Base-by-base conservation (phyloP, 2,329 filamentous ascomycete species). In the Ascochyta koolunga region DNA sequence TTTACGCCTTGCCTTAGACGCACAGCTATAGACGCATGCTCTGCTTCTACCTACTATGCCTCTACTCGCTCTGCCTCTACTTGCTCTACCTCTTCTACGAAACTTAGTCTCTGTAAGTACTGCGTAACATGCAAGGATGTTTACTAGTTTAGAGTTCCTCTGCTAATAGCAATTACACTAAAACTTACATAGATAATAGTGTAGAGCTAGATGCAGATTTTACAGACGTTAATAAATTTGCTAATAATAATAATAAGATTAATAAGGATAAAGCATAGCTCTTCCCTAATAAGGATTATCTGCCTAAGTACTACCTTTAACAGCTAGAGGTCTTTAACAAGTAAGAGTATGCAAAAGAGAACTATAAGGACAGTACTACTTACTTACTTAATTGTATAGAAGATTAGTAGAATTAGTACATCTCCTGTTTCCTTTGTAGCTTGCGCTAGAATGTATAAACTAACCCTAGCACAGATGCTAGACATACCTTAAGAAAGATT, bases 321-420 rank as follows among this genome's bases (percentile, higher is more conserved):
- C 27, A 64, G 37, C 44, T 56, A 13, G 33, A 62, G 18, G 29
- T 24, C 10, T 60, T 61, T 19, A 47, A 66, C 19, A 41, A 65
- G 52, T 5, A 40, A 44, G 49, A 65, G 50, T 58, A 61, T 25
- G 33, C 38, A 5, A 56, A 61, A 51, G 33, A 66, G 31, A 50
- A 67, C 51, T 66, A 67, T 31, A 55, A 51, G 33, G 40, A 65
- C 16, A 58, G 59, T n/a, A 66, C 33, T 54, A 61, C 56, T 51
- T 35, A 37, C 40, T 51, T 62, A 10, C 32, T 64, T 5, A 43
- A 64, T 58, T 24, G 22, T 47, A 60, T 64, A 15, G 48, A 67
- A 59, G 55, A 56, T 42, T 32, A 60, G 52, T 67, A 29, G 57
- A 54, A 60, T 46, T n/a, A 58, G 62, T 67, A 63, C 15, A 42